phyloP scores from a whole-genome alignment of 345 rosid genomes.

The Dovyalis caffra region DNA sequence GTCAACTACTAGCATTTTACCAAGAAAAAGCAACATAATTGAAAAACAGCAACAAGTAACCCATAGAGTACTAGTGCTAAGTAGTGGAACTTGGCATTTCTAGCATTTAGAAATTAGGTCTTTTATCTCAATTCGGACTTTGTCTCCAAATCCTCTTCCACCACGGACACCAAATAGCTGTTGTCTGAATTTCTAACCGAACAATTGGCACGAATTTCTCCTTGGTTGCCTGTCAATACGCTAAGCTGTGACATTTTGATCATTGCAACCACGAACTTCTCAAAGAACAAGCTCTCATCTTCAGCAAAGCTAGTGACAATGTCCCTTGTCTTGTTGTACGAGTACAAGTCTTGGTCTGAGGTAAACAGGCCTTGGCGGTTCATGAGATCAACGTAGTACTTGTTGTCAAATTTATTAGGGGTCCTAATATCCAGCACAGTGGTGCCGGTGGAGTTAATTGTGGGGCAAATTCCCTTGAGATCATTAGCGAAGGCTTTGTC shows the following conservation, averaged over 20 bases:
- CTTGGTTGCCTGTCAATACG: constrained; percentile 57
- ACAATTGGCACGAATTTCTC: constrained; percentile 77
- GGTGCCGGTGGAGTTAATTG: constrained; percentile 36
- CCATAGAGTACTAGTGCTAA: too few relatives aligned
- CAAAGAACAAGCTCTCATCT: constrained; percentile 56
- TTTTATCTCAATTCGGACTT: constrained; percentile 24
- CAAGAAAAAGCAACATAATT: not conserved
- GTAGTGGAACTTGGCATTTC: not conserved
- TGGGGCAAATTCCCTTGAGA: constrained; percentile 57
- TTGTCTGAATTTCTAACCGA: constrained; percentile 55
- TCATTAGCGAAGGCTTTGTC: constrained; percentile 57
- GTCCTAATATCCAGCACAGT: constrained; percentile 55
- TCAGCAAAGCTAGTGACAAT: constrained; percentile 63
- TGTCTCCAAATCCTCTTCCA: constrained; percentile 46
- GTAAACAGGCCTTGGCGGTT: constrained; percentile 80
- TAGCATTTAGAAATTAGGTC: not conserved
- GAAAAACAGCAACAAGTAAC: not conserved
- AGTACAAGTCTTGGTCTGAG: constrained; percentile 81
- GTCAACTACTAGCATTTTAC: not conserved
- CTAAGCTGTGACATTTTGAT: constrained; percentile 70
- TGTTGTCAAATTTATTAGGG: constrained; percentile 74
- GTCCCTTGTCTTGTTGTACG: constrained; percentile 47
- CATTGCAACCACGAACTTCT: constrained; percentile 56
- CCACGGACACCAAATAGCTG: constrained; percentile 33
- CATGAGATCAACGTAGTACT: constrained; percentile 74